Base-by-base conservation (phyloP, 2,329 filamentous ascomycete genomes). In the Ceratocystis destructans region DNA sequence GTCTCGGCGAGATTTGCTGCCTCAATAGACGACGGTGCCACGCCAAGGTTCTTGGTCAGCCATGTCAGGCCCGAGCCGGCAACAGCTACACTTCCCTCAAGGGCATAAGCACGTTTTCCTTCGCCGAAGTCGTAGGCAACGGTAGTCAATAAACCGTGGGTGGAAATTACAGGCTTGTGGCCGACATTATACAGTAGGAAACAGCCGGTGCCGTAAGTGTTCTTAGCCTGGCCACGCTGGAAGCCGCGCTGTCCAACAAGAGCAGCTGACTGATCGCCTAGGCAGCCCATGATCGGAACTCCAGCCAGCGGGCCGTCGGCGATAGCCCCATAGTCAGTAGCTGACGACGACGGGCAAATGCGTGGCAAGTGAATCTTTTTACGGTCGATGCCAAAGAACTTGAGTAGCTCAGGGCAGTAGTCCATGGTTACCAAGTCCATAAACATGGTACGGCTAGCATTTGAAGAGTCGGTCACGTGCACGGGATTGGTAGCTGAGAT, bases 381-480 rank as follows among this genome's bases (percentile, higher is more conserved):
- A 62, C 72, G 74, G 72, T 84, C 81, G 69, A 96, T 82, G 59
- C 83, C 83, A 76, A 96, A 96, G 77, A 95, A 96, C 28, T 84
- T 77, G 31, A 96, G 78, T 31, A 96, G 81, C 50, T 80, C 80
- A 66, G 90, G 84, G 73, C 93, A 89, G 75, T 96, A 96, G 71
- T 91, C 75, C 68, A 90, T 80, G 10, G 86, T 92, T 71, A 85
- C 82, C 65, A 96, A 80, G 76, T 96, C 90, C 87, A 96, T 92
- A 76, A 96, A 94, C 90, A 96, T 95, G 68, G 91, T 96, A 72
- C 91, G 81, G 64, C 88, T 93, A 22, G 91, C 91, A 74, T 96
- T 96, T 68, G 89, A 90, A 61, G 87, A 85, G 74, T 96, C 91
- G 0, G 91, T 94, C 67, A 96, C 89, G 73, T 89, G 86, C 55